These are phyloP conservation scores for Clonostachys rosea DNA, from an alignment of 2,329 filamentous ascomycete genomes.

Conservation along the genomic window DNA sequence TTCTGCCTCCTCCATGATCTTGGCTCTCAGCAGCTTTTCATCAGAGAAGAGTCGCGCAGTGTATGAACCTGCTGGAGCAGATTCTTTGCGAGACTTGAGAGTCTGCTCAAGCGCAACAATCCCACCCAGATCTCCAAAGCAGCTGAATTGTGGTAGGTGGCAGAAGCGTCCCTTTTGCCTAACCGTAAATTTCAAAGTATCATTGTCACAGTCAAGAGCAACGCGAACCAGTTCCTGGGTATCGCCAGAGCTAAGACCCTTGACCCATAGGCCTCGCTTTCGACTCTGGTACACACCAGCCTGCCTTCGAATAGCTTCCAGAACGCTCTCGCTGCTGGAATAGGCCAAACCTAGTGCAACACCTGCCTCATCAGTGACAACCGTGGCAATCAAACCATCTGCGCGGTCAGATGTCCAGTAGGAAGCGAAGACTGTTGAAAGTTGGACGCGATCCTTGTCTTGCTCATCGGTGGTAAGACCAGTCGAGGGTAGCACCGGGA, in stretches of 20 bases:
- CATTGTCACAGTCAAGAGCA: constrained; percentile 86
- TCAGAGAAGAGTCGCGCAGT: constrained; percentile 92
- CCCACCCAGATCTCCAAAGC: constrained; percentile 81
- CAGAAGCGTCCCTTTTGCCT: constrained; percentile 91
- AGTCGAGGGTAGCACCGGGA: constrained; percentile 71
- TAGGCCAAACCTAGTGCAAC: constrained; percentile 86
- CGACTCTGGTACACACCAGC: constrained; percentile 91
- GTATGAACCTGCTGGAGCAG: constrained; percentile 86
- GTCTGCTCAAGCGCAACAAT: constrained; percentile 85
- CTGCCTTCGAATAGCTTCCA: constrained; percentile 75
- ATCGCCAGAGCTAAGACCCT: constrained; percentile 91
- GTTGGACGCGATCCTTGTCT: constrained; percentile 44
- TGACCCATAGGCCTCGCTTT: constrained; percentile 94
- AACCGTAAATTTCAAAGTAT: constrained; percentile 87
- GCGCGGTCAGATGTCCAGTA: constrained; percentile 76
- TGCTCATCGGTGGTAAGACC: constrained; percentile 65
- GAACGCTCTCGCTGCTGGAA: constrained; percentile 86
- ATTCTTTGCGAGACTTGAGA: constrained; percentile 72
- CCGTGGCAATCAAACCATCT: constrained; percentile 82
- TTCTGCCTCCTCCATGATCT: constrained; percentile 98
- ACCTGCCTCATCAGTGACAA: constrained; percentile 86
- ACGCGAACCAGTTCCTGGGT: constrained; percentile 84
- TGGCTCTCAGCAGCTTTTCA: constrained; percentile 81
- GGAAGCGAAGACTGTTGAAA: constrained; percentile 69
- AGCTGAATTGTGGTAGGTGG: constrained; percentile 86